Evolutionary conservation across 2,329 filamentous ascomycete species (phyloP).

Genomic region (Aspergillus proliferans): DNA sequence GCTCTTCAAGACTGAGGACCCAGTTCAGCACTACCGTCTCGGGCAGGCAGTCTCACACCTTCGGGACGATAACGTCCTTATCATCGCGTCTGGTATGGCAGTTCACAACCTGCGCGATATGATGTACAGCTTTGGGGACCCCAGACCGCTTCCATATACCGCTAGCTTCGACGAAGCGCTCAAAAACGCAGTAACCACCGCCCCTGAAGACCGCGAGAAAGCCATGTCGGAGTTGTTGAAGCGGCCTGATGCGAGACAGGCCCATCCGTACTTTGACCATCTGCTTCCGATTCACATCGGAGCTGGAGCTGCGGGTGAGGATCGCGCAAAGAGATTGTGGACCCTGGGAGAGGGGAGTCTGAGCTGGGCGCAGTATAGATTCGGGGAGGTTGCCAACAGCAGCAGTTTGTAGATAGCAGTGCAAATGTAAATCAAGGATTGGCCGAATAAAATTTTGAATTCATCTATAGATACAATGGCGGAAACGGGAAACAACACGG

Average conservation of each 20-base stretch:
- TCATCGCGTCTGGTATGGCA: conserved; percentile 69
- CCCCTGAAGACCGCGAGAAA: conserved; percentile 37
- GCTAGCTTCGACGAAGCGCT: conserved; percentile 62
- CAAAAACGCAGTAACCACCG: conserved; percentile 54
- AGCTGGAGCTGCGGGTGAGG: conserved; percentile 50
- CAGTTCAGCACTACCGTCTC: conserved; percentile 60
- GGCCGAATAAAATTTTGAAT: conserved; percentile 18
- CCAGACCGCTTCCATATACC: conserved; percentile 50
- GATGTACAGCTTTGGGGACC: conserved; percentile 40
- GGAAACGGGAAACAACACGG: conserved; percentile 17
- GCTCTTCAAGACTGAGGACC: conserved; percentile 59
- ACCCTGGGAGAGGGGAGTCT: conserved; percentile 47
- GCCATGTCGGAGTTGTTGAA: conserved; percentile 43
- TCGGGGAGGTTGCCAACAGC: conserved; percentile 33
- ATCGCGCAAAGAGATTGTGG: conserved; percentile 43
- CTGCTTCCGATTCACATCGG: conserved; percentile 55
- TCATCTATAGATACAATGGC: conserved; percentile 36
- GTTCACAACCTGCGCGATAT: conserved; percentile 63
- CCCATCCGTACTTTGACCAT: conserved; percentile 61
- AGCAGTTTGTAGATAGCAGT: conserved; percentile 13
- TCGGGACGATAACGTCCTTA: conserved; percentile 60
- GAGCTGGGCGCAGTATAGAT: conserved; percentile 52
- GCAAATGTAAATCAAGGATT: background rate
- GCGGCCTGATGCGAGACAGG: conserved; percentile 51
- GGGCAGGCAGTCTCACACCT: conserved; percentile 61